These are phyloP conservation scores for Aspergillus neoniger DNA, from an alignment of 2,329 filamentous ascomycete species.

Conservation along the genomic window DNA sequence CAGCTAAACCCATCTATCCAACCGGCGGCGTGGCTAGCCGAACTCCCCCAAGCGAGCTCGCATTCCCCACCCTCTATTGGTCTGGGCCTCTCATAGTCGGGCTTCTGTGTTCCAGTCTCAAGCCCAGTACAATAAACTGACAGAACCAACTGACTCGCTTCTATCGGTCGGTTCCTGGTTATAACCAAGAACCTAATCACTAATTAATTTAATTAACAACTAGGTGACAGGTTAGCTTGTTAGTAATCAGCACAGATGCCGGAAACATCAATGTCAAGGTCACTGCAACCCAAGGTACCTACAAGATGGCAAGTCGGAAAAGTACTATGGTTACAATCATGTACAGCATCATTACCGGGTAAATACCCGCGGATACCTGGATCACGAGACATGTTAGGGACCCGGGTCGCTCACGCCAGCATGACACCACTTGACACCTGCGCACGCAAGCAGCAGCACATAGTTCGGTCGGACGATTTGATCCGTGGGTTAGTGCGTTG, in stretches of 20 bases:
- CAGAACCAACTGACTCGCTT: no score
- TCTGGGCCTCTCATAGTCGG: neutral
- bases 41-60: neutral
- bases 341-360: no score
- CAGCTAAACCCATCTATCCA: neutral
- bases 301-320: no score
- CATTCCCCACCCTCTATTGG: slow-evolving; percentile 2
- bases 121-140: no score
- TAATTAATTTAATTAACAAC: no score
- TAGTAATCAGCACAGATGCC: no score
- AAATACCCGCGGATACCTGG: neutral
- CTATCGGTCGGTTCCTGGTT: no score
- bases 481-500: neutral
- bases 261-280: no score
- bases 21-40: neutral
- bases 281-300: no score
- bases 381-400: neutral
- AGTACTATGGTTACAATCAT: no score
- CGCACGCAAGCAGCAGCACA: neutral
- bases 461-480: neutral
- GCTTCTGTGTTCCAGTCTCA: neutral
- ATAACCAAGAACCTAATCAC: no score
- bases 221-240: no score
- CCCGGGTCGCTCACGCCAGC: neutral
- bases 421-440: slow-evolving; percentile 6